Evolutionary conservation across 352 stramenopile genomes (phyloP).

Genomic region (Lagenidium giganteum): DNA sequence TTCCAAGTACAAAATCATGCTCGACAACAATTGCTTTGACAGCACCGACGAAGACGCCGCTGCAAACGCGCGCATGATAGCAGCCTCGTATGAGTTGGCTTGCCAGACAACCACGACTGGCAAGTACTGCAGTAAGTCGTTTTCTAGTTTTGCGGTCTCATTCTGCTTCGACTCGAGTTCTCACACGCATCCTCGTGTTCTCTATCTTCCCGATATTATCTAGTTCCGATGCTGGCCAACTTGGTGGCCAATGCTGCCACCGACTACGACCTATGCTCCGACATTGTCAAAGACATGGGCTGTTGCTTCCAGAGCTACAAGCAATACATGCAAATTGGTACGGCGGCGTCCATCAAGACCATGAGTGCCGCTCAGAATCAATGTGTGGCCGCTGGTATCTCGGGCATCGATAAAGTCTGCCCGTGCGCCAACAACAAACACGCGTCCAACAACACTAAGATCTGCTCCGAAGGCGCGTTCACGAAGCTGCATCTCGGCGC

Average conservation of each 20-base stretch:
- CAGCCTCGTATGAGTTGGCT: conserved; percentile 44
- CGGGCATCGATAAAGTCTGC: conserved; percentile 25
- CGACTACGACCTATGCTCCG: conserved; percentile 35
- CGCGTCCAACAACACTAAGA: conserved; percentile 29
- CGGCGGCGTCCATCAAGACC: conserved; percentile 20
- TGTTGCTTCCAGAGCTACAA: conserved; percentile 67
- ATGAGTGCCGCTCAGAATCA: conserved; percentile 32
- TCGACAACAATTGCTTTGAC: conserved; percentile 45
- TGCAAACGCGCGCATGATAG: conserved; percentile 35
- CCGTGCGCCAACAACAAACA: conserved; percentile 36
- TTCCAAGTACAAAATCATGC: conserved; percentile 42
- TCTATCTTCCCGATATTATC: too few species aligned
- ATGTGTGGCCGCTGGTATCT: conserved; percentile 24
- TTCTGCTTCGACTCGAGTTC: neutral
- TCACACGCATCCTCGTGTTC: too few species aligned
- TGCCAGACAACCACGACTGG: conserved; percentile 31
- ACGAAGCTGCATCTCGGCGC: too few species aligned
- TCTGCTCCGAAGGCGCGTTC: too few species aligned
- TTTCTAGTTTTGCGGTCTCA: too few species aligned
- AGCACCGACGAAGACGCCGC: conserved; percentile 34
- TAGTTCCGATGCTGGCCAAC: conserved; percentile 36
- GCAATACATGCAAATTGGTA: conserved; percentile 53
- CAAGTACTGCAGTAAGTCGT: conserved; percentile 52
- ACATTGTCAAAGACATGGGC: conserved; percentile 45
- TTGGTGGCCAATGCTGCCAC: conserved; percentile 30